Base-by-base conservation (phyloP, 495 filamentous ascomycete species). In the Glonium stellatum region DNA sequence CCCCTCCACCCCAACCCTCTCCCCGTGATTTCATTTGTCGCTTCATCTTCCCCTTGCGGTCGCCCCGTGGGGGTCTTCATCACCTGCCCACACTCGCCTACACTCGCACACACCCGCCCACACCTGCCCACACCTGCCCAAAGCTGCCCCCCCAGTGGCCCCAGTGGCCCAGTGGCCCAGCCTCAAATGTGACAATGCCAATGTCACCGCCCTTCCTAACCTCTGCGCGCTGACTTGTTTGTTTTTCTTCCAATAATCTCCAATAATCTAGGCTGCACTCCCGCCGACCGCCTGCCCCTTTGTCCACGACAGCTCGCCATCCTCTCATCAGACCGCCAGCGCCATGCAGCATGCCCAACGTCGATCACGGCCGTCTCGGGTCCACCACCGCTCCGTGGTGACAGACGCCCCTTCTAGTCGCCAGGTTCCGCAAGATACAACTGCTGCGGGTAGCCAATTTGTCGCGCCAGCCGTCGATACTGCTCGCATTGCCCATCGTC, bases 401-500 rank as follows among this genome's bases (percentile, higher is more conserved):
- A 44, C 56, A 60, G 64, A 49, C 35, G n/a, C n/a, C 37, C 25
- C n/a, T 47, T 53, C 56, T 22, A 58, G 55, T 57, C 22, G 22
- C 36, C 21, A 19, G 42, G 18, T 31, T 12, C 23, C 52, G 10
- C 25, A 21, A 41, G 34, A 11, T 36, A 27, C 18, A 19, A 1
- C 21, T 3, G 10, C 54, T 39, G 19, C 48, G 63, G 63, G 49
- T 10, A 34, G 55, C 55, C 59, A 58, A 41, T 46, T 62, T 58
- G 36, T 15, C 34, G 53, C 57, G n/a, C 8, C 12, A 13, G 22
- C 55, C 34, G 74, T 78, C 22, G 65, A 67, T 15, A 69, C 67
- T 23, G 76, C 76, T 37, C 77, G 80, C 56, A 73, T 84, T 39
- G 80, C 87, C 23, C 69, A 78, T 56, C 82, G 84, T 61, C 90